Percentiles rank a stretch among this genome's conserved stretches.
phyloP scores from a whole-genome alignment of 768 basidiomycete species.

The Phylloporus scabripes region DNA sequence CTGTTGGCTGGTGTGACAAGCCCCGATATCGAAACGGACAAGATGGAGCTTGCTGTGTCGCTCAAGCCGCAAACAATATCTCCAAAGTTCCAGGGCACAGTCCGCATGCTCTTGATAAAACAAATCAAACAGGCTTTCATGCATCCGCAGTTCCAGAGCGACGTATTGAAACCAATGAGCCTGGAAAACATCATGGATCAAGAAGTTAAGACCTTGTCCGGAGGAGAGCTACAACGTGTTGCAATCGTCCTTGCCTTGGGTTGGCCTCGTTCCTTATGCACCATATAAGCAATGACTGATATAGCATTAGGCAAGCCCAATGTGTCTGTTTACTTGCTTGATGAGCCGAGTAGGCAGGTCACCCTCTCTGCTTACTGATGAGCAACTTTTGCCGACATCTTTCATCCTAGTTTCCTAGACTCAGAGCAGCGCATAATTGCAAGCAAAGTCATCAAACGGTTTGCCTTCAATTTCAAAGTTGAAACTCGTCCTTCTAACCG shows the following conservation, averaged over 20 bases:
- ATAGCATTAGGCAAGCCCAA: slow-evolving; percentile 55
- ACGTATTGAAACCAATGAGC: slow-evolving; percentile 97
- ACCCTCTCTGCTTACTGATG: neutral
- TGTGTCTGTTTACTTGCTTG: slow-evolving; percentile 87
- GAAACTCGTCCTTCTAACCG: neutral
- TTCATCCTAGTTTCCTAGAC: slow-evolving; percentile 72
- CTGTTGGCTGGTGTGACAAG: slow-evolving; percentile 82
- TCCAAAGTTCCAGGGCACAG: slow-evolving; percentile 95
- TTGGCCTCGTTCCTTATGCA: slow-evolving; percentile 19
- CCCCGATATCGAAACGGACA: slow-evolving; percentile 81
- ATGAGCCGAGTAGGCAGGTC: slow-evolving; percentile 80
- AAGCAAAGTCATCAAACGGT: slow-evolving; percentile 96
- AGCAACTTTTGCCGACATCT: slow-evolving; percentile 2
- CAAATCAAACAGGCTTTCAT: slow-evolving; percentile 94
- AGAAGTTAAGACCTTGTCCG: slow-evolving; percentile 95
- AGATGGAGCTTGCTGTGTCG: slow-evolving; percentile 79
- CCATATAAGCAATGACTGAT: slow-evolving; percentile 5
- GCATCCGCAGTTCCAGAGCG: slow-evolving; percentile 99
- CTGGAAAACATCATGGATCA: slow-evolving; percentile 95
- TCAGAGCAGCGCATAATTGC: slow-evolving; percentile 99
- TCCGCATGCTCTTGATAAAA: slow-evolving; percentile 90
- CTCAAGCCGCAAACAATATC: slow-evolving; percentile 98
- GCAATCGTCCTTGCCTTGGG: slow-evolving; percentile 93
- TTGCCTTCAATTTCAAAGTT: slow-evolving; percentile 11
- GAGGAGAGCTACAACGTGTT: slow-evolving; percentile 96